These are phyloP conservation scores for Thuja plicata DNA, from an alignment of 83 land plant species.

Conservation along the genomic window DNA sequence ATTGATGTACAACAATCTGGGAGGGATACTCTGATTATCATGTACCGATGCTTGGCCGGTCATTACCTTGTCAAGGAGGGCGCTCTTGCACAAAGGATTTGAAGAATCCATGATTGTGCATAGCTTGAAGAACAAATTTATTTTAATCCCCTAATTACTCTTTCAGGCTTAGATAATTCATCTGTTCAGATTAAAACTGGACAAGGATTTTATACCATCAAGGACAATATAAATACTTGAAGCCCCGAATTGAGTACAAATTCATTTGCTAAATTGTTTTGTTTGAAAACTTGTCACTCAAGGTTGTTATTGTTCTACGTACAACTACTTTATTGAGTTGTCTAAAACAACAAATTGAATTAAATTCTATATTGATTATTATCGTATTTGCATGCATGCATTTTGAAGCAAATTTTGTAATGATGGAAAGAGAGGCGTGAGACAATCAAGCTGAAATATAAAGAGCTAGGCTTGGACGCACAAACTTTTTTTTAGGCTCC, in stretches of 20 bases:
- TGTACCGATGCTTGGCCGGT: neutral
- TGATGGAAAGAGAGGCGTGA: neutral
- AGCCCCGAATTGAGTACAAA: neutral
- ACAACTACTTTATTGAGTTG: neutral
- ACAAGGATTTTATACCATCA: neutral
- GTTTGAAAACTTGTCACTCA: neutral
- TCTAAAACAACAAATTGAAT: neutral
- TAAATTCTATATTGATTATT: neutral
- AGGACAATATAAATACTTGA: constrained; percentile 1
- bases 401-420: neutral
- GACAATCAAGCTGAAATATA: neutral
- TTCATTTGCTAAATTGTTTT: constrained; percentile 1
- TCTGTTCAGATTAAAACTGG: neutral
- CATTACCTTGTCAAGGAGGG: neutral
- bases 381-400: neutral
- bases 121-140: neutral
- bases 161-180: neutral
- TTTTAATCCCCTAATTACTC: neutral
- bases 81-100: neutral
- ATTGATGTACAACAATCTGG: neutral
- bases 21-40: neutral
- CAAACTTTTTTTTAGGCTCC: neutral
- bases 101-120: constrained; percentile 1
- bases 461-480: neutral
- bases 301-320: neutral